phyloP scores from a whole-genome alignment of 495 filamentous ascomycete genomes.

The Bacidia rubella region DNA sequence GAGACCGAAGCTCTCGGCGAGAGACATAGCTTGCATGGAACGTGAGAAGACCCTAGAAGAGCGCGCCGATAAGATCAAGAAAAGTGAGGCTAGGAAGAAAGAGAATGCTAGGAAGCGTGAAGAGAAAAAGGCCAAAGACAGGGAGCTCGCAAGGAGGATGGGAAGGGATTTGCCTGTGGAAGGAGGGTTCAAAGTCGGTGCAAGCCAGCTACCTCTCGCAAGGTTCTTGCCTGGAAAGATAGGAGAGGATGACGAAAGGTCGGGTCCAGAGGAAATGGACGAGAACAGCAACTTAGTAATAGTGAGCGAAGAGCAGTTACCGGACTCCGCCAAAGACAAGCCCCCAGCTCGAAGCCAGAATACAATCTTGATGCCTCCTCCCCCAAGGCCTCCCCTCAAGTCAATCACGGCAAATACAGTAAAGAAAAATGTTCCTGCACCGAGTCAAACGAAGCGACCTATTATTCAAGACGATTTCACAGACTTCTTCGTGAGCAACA shows the following conservation, averaged over 20 bases:
- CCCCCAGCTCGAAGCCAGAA: not conserved
- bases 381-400: not conserved
- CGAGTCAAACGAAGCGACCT: not conserved
- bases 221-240: slow-evolving; percentile 1
- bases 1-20: slow-evolving; percentile 9
- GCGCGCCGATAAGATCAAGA: slow-evolving; percentile 14
- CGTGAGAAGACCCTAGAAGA: slow-evolving; percentile 11
- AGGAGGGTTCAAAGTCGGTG: slow-evolving; percentile 9
- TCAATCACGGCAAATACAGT: not conserved
- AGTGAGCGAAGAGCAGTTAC: not conserved
- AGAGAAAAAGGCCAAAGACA: slow-evolving; percentile 19
- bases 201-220: slow-evolving; percentile 10
- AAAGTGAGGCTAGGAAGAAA: slow-evolving; percentile 13
- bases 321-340: not conserved
- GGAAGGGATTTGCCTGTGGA: slow-evolving; percentile 8
- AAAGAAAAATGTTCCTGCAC: not conserved
- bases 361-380: not conserved
- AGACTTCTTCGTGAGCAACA: slow-evolving; percentile 18
- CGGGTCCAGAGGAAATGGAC: not conserved
- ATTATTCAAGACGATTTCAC: not conserved
- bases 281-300: not conserved
- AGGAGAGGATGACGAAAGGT: not conserved
- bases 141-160: slow-evolving; percentile 14
- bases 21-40: slow-evolving; percentile 11
- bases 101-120: slow-evolving; percentile 16